phyloP scores from a whole-genome alignment of 1,284 basidiomycete species.

The Microbotryum silenes-acaulis region DNA sequence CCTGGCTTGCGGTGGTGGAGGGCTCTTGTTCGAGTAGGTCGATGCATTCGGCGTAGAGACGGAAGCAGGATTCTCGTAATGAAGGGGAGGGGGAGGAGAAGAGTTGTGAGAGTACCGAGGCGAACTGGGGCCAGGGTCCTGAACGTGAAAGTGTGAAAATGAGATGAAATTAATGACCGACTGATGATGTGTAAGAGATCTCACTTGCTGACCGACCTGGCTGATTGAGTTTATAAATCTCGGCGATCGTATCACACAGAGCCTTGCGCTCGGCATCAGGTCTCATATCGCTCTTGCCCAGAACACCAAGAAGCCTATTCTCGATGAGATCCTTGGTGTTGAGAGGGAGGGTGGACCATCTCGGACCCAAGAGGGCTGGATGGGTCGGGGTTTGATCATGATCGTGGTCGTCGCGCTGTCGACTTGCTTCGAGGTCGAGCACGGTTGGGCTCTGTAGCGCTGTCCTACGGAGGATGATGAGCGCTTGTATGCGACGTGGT shows the following conservation, averaged over 20 bases:
- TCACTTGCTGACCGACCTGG: background rate
- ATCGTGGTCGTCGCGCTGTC: too few species aligned
- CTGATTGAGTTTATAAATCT: background rate
- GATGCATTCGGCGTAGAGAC: conserved; percentile 12
- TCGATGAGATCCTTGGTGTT: background rate
- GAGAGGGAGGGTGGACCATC: background rate
- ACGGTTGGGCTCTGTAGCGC: background rate
- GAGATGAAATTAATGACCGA: too few species aligned
- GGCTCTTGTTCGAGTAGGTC: conserved; percentile 8
- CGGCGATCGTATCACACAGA: conserved; percentile 7
- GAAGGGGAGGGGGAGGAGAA: background rate
- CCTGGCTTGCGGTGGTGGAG: background rate
- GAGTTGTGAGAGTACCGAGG: conserved; percentile 1
- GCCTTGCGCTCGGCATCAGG: conserved; percentile 4
- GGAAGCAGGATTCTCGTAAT: conserved; percentile 4
- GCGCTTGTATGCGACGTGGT: background rate
- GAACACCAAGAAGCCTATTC: background rate
- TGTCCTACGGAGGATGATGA: conserved; percentile 7
- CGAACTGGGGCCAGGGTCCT: conserved; percentile 6
- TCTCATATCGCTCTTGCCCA: background rate
- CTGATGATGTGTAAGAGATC: background rate
- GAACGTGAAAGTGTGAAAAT: background rate
- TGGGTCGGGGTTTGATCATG: background rate
- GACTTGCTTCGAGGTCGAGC: background rate
- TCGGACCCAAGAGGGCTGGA: background rate